These are phyloP conservation scores for Tephrocybe sp. DNA, from an alignment of 768 basidiomycete genomes.

Conservation along the genomic window DNA sequence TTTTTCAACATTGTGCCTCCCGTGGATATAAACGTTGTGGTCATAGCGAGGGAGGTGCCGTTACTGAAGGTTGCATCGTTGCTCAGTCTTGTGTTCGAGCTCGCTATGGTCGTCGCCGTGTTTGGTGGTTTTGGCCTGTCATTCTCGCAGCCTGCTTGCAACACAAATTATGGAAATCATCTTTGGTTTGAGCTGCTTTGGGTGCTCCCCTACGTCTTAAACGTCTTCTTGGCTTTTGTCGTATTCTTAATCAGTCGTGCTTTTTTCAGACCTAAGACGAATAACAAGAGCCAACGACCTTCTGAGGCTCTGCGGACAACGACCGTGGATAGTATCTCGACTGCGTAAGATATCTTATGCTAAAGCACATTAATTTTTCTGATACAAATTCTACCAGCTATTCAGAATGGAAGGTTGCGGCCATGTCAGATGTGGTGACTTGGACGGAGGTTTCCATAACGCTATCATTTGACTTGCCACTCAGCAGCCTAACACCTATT, in stretches of 20 bases:
- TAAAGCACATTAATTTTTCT: too few species aligned
- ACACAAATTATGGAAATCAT: background rate
- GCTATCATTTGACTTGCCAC: background rate
- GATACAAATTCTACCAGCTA: too few species aligned
- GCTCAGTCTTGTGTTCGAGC: background rate
- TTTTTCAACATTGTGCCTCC: background rate
- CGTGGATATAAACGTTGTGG: too few species aligned
- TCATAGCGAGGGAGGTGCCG: too few species aligned
- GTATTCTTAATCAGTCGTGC: too few species aligned
- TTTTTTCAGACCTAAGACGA: too few species aligned
- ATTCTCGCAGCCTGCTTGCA: slow-evolving; percentile 10
- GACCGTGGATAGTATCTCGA: too few species aligned
- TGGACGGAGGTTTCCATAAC: background rate
- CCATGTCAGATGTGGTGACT: background rate
- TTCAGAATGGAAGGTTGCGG: background rate
- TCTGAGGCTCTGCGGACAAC: too few species aligned
- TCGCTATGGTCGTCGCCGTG: background rate
- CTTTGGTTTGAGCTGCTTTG: slow-evolving; percentile 10
- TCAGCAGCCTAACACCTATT: background rate
- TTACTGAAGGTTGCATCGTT: background rate
- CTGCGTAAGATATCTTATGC: too few species aligned
- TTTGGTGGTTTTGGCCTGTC: too few species aligned
- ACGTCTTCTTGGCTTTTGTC: background rate
- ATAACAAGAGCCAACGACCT: too few species aligned
- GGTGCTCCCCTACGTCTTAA: slow-evolving; percentile 2